phyloP scores from a whole-genome alignment of 2,329 filamentous ascomycete genomes.

The Aureobasidium musti region DNA sequence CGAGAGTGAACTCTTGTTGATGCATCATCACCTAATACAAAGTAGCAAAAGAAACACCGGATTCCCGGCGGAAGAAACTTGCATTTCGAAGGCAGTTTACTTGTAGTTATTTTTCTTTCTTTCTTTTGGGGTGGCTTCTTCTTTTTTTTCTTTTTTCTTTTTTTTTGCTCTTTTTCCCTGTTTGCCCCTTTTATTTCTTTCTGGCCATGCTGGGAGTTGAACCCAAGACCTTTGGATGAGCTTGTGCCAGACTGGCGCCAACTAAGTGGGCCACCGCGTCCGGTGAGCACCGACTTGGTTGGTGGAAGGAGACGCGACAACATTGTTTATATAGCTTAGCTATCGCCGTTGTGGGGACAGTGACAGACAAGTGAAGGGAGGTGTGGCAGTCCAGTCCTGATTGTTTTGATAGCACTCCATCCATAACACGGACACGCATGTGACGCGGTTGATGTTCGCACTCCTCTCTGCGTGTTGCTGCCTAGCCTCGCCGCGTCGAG shows the following conservation, averaged over 20 bases:
- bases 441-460: not conserved
- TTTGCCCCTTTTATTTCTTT: conserved; percentile 11
- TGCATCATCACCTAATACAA: too few relatives aligned
- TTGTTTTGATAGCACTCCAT: not conserved
- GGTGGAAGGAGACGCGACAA: not conserved
- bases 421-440: not conserved
- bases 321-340: not conserved
- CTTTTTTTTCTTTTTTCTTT: not conserved
- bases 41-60: conserved; percentile 14
- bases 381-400: not conserved
- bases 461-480: not conserved
- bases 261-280: conserved; percentile 6
- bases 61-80: conserved; percentile 12
- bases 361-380: not conserved
- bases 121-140: not conserved
- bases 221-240: conserved; percentile 3
- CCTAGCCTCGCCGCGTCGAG: not conserved
- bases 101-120: conserved; percentile 6
- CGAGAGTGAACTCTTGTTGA: too few relatives aligned
- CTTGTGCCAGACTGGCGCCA: conserved; percentile 1
- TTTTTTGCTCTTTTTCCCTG: not conserved
- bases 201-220: not conserved
- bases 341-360: too few relatives aligned
- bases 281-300: not conserved
- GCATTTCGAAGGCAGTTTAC: not conserved